These are phyloP conservation scores for Geranomyces michiganensis DNA, from an alignment of 192 early-diverging fungal species.

Conservation along the genomic window DNA sequence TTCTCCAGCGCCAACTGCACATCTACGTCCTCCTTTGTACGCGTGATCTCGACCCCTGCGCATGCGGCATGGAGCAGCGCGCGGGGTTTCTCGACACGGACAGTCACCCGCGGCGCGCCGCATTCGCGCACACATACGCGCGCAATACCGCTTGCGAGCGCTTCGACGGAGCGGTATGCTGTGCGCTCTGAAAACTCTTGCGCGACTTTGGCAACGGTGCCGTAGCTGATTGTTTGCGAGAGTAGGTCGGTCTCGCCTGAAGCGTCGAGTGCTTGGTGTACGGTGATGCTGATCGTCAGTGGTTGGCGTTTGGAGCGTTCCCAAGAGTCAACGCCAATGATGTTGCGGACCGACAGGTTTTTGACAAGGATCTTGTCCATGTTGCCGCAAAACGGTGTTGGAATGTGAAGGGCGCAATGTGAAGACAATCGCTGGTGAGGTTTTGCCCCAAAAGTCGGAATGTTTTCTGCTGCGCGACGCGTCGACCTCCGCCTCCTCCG, in stretches of 20 bases:
- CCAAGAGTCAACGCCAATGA: constrained; percentile 93
- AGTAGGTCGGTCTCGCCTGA: constrained; percentile 82
- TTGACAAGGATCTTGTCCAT: constrained; percentile 54
- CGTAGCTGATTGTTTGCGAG: constrained; percentile 82
- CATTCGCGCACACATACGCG: constrained; percentile 77
- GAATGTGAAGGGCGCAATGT: too few relatives aligned
- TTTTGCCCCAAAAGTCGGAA: too few relatives aligned
- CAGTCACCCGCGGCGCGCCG: constrained; percentile 72
- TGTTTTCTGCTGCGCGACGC: too few relatives aligned
- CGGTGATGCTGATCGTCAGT: constrained; percentile 74
- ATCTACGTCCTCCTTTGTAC: constrained; percentile 64
- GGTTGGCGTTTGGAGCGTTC: constrained; percentile 87
- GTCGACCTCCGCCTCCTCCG: too few relatives aligned
- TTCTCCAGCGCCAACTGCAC: constrained; percentile 24
- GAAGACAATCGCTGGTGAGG: too few relatives aligned
- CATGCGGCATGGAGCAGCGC: constrained; percentile 89
- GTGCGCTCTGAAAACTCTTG: constrained; percentile 75
- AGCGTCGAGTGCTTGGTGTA: constrained; percentile 73
- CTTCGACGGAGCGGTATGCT: constrained; percentile 83
- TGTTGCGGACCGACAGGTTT: constrained; percentile 78
- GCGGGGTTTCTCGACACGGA: constrained; percentile 79
- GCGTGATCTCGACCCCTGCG: constrained; percentile 86
- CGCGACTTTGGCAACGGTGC: constrained; percentile 73
- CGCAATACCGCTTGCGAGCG: constrained; percentile 85
- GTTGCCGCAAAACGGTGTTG: constrained; percentile 3